phyloP scores from a whole-genome alignment of 805 yeast species.

The Saturnispora galanensis region DNA sequence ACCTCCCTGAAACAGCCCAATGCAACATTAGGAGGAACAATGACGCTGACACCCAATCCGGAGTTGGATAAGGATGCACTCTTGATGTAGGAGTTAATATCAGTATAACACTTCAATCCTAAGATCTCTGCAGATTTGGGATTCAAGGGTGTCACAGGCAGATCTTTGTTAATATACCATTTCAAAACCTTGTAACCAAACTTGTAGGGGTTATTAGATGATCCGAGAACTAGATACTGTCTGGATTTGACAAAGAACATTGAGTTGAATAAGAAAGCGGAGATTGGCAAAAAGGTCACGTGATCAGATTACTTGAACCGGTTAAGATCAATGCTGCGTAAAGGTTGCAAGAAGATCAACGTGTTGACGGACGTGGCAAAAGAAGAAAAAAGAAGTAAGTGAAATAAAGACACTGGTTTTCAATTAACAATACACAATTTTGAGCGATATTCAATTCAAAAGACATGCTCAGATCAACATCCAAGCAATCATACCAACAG shows the following conservation, averaged over 20 bases:
- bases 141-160: slow-evolving; percentile 60
- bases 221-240: slow-evolving; percentile 48
- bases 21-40: slow-evolving; percentile 66
- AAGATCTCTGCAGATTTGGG: slow-evolving; percentile 40
- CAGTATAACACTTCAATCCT: slow-evolving; percentile 11
- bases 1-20: slow-evolving; percentile 31
- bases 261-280: not conserved
- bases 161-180: slow-evolving; percentile 52
- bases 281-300: too few relatives aligned
- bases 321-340: too few relatives aligned
- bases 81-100: slow-evolving; percentile 8
- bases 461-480: not conserved
- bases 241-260: slow-evolving; percentile 9
- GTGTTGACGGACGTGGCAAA: too few relatives aligned
- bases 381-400: too few relatives aligned
- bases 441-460: not conserved
- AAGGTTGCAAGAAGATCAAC: too few relatives aligned
- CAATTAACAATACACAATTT: not conserved
- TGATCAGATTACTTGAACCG: too few relatives aligned
- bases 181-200: slow-evolving; percentile 59
- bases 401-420: too few relatives aligned
- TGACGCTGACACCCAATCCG: slow-evolving; percentile 39
- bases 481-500: slow-evolving; percentile 1
- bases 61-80: not conserved
- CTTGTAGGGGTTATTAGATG: slow-evolving; percentile 51